Evolutionary conservation across 2,329 filamentous ascomycete species (phyloP).

Genomic region (Thielaviopsis musarum): DNA sequence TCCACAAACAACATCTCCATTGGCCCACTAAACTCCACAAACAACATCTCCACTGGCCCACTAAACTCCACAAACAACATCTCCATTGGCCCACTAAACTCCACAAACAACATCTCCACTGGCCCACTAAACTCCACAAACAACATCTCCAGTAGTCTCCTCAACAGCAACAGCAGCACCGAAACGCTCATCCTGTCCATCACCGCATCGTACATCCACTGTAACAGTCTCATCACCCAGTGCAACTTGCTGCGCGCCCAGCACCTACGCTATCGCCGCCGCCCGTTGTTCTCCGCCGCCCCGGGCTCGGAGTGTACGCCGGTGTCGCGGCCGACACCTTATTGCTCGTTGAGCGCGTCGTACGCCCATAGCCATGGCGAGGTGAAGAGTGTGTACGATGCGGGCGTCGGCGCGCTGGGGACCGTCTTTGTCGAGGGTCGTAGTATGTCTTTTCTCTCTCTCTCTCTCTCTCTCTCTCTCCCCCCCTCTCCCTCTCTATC

Average conservation of each 20-base stretch:
- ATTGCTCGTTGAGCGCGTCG: neutral
- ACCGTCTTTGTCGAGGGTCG: slow-evolving; percentile 21
- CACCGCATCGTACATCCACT: neutral
- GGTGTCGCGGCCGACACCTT: no score
- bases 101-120: no score
- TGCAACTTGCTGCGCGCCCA: neutral
- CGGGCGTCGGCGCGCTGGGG: slow-evolving; percentile 21
- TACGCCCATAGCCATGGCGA: neutral
- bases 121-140: no score
- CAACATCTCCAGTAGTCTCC: no score
- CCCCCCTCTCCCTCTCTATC: no score
- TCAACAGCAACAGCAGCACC: neutral
- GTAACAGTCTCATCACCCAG: neutral
- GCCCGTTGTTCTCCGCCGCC: neutral
- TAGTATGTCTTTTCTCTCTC: slow-evolving; percentile 15
- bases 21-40: no score
- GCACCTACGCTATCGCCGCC: neutral
- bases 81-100: no score
- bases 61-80: no score
- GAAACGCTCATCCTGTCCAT: neutral
- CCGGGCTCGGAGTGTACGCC: no score
- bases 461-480: neutral
- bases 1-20: no score
- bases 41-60: no score
- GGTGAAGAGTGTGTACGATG: slow-evolving; percentile 20